Conservation (phyloP, 2,329 filamentous ascomycete species). For the Helotiales sp. region DNA sequence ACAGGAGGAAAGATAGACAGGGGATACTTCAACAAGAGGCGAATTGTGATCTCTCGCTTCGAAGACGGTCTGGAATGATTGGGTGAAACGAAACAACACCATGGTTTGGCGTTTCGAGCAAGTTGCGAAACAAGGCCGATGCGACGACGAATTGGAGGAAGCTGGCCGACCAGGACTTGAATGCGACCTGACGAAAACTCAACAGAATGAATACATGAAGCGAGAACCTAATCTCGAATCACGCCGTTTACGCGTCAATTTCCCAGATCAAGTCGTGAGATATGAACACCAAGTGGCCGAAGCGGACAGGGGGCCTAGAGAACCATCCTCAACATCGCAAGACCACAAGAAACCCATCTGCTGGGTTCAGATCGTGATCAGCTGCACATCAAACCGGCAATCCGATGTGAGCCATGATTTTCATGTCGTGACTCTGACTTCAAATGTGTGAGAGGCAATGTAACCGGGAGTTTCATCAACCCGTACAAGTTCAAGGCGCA, state of each 20-base stretch:
- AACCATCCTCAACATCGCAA: neutral
- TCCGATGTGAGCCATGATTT: neutral
- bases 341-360: neutral
- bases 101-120: neutral
- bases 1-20: neutral
- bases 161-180: neutral
- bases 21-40: neutral
- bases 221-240: neutral
- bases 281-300: neutral
- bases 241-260: neutral
- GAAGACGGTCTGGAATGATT: neutral
- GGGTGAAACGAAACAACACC: constrained; percentile 5
- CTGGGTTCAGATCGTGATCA: too few relatives aligned
- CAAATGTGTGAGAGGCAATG: neutral
- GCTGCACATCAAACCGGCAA: neutral
- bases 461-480: neutral
- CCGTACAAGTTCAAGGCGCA: neutral
- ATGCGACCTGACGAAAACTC: neutral
- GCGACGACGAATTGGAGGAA: neutral
- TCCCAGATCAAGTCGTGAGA: neutral
- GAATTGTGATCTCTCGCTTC: neutral
- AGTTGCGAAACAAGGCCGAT: constrained; percentile 1
- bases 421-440: neutral
- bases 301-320: neutral
- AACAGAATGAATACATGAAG: neutral